phyloP scores from a whole-genome alignment of 2,329 filamentous ascomycete genomes.

The Penicillium paneum region DNA sequence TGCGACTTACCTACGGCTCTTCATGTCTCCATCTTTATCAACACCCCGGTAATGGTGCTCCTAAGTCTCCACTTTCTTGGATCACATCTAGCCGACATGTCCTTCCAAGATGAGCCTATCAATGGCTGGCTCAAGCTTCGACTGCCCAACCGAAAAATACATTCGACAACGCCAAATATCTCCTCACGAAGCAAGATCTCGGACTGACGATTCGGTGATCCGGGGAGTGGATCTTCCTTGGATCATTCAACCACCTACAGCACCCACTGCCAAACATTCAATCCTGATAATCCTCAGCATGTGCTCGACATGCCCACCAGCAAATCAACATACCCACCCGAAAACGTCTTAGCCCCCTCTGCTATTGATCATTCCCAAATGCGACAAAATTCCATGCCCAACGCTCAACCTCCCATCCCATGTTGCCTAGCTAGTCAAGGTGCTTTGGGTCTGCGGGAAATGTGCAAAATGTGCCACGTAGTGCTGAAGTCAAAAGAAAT shows the following conservation, averaged over 20 bases:
- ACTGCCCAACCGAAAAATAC: neutral
- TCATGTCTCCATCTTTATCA: neutral
- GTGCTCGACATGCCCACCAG: neutral
- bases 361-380: neutral
- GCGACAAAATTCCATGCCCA: neutral
- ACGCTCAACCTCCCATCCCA: neutral
- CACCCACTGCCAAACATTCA: neutral
- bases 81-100: neutral
- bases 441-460: neutral
- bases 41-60: neutral
- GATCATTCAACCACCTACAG: neutral
- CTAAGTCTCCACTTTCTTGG: neutral
- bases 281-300: neutral
- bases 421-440: neutral
- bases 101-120: neutral
- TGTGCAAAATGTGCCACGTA: neutral
- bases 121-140: neutral
- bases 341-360: neutral
- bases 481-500: neutral
- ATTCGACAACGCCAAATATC: neutral
- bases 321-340: neutral
- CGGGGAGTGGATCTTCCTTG: neutral
- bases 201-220: neutral
- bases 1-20: neutral
- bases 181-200: neutral